Base-by-base conservation (phyloP, 1,284 basidiomycete genomes). In the Malassezia furfur region DNA sequence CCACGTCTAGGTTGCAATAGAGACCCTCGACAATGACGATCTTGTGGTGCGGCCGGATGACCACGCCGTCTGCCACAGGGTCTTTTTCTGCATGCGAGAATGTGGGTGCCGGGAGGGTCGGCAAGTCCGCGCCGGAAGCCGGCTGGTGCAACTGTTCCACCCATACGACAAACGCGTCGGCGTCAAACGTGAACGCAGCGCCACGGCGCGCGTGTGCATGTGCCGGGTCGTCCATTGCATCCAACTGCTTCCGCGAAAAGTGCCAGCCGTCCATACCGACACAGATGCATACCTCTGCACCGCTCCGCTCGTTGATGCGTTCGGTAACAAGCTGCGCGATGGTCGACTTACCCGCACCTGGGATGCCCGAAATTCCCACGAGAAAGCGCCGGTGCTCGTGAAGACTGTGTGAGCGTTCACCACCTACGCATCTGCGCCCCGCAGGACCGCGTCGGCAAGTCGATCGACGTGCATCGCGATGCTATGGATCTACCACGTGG, bases 211-310 rank as follows among this genome's bases (percentile, higher is more conserved):
- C 68, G n/a, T 63, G 60, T 10, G 70, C 70, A 15, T 58, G 28
- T 25, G 61, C 28, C 79, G 56, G 78, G 72, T 75, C 85, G 81
- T 41, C 87, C 80, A 72, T 85, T 79, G 15, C 81, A 78, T 48
- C 85, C 80, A 57, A 83, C 80, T 57, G 84, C 74, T 63, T 66
- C 8, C 78, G 68, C 8, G 77, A 63, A 43, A 72, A 71, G 74
- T 91, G 88, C 87, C 88, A 91, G 12, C 88, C 89, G 69, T 91
- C 88, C 52, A 89, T 79, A 5, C 85, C 82, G 10, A 91, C 80
- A 19, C 84, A 79, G 35, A 85, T 78, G 8, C 44, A 48, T 12
- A 34, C 8, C 30, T 35, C 46, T 5, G 32, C n/a, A 15, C 39
- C 5, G 25, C 21, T 15, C 17, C 25, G 4, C 21, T 12, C 19